These are phyloP conservation scores for Purshia tridentata DNA, from an alignment of 306 rosid genomes.

Conservation along the genomic window DNA sequence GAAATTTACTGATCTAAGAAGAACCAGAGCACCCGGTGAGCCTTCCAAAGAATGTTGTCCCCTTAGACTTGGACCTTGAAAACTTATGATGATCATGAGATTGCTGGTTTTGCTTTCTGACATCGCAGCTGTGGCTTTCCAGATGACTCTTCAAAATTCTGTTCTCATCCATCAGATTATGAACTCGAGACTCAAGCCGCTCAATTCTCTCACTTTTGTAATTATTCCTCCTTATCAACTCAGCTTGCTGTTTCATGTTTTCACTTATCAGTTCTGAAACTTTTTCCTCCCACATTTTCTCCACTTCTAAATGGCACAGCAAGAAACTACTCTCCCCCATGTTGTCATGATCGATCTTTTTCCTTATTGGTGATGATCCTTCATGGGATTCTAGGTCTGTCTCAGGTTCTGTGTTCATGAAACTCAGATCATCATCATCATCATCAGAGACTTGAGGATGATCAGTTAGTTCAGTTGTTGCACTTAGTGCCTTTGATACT, in stretches of 20 bases:
- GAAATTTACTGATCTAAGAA: neutral
- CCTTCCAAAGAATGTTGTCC: slow-evolving; percentile 21
- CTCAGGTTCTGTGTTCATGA: neutral
- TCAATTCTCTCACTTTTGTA: slow-evolving; percentile 28
- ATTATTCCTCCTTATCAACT: slow-evolving; percentile 31
- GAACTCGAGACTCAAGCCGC: slow-evolving; percentile 6
- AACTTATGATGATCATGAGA: neutral
- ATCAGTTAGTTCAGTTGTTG: too few species aligned
- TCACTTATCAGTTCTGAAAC: slow-evolving; percentile 21
- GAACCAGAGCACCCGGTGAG: slow-evolving; percentile 32
- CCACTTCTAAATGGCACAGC: neutral
- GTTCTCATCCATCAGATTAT: slow-evolving; percentile 22
- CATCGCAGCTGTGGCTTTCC: neutral
- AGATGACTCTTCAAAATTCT: slow-evolving; percentile 6
- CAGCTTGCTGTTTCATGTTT: slow-evolving; percentile 24
- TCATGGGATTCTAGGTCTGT: neutral
- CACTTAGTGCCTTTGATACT: too few species aligned
- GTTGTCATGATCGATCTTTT: neutral
- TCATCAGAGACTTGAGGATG: neutral
- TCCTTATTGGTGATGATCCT: neutral
- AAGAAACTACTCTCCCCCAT: neutral
- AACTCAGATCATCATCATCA: too few species aligned
- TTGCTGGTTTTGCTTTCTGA: neutral
- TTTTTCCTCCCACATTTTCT: slow-evolving; percentile 23
- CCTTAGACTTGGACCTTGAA: slow-evolving; percentile 12